These are phyloP conservation scores for Ophiostoma sp. DNA, from an alignment of 2,329 filamentous ascomycete genomes.

Conservation along the genomic window DNA sequence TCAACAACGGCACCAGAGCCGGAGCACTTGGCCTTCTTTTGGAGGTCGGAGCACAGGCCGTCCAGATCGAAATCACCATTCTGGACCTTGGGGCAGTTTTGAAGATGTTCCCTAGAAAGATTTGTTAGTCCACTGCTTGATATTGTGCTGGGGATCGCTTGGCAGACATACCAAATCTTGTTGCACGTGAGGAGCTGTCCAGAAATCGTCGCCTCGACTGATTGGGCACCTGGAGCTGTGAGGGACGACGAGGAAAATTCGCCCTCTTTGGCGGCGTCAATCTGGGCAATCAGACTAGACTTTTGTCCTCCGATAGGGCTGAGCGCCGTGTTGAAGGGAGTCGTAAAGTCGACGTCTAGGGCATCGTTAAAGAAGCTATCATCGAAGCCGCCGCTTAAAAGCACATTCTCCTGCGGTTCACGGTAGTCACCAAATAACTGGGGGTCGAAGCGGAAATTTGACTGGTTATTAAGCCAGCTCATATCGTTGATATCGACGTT, in stretches of 20 bases:
- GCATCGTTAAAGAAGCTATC: constrained; percentile 67
- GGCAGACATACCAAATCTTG: constrained; percentile 75
- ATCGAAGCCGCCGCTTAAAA: constrained; percentile 64
- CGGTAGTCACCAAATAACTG: constrained; percentile 88
- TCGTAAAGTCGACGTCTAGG: constrained; percentile 73
- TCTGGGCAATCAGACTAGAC: constrained; percentile 64
- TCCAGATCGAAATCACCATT: constrained; percentile 92
- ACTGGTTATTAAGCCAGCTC: constrained; percentile 73
- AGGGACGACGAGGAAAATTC: constrained; percentile 36
- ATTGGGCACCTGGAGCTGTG: constrained; percentile 31
- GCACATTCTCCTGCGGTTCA: constrained; percentile 76
- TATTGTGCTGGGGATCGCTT: no score
- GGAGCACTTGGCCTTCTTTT: constrained; percentile 93
- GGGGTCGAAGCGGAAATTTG: constrained; percentile 82
- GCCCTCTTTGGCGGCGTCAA: constrained; percentile 68
- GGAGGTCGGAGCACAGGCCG: constrained; percentile 82
- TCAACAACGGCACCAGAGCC: constrained; percentile 85
- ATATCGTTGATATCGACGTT: constrained; percentile 52
- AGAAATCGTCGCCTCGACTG: constrained; percentile 39
- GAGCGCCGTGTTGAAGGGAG: constrained; percentile 66
- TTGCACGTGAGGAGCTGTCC: constrained; percentile 68
- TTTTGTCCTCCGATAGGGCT: constrained; percentile 35
- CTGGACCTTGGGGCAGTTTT: constrained; percentile 80
- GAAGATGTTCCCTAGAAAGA: constrained; percentile 72
- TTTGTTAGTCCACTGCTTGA: constrained; percentile 17